Conservation (phyloP, 371 early-diverging fungal species). For the Smittium culicis region DNA sequence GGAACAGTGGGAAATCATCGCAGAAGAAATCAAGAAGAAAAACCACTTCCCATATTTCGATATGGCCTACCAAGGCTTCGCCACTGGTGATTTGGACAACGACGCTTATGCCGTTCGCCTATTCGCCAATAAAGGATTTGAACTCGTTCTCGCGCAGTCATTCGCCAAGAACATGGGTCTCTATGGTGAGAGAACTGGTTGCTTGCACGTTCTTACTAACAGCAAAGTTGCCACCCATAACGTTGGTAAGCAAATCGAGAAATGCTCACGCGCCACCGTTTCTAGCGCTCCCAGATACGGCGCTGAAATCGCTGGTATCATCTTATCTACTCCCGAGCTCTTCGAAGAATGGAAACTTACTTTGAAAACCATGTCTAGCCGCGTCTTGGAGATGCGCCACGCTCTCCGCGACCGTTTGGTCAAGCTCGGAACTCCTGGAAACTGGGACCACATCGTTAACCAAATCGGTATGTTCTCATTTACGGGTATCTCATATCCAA, state of each 20-base stretch:
- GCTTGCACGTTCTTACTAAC: slow-evolving; percentile 57
- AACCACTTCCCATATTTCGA: slow-evolving; percentile 87
- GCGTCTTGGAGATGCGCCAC: slow-evolving; percentile 78
- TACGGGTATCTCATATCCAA: slow-evolving; percentile 63
- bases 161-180: slow-evolving; percentile 96
- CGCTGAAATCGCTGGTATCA: slow-evolving; percentile 67
- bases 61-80: slow-evolving; percentile 96
- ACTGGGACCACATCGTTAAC: slow-evolving; percentile 82
- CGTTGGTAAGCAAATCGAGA: slow-evolving; percentile 71
- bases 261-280: slow-evolving; percentile 64
- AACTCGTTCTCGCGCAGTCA: slow-evolving; percentile 75
- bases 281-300: slow-evolving; percentile 86
- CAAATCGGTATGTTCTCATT: slow-evolving; percentile 97
- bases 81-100: slow-evolving; percentile 74
- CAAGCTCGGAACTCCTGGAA: slow-evolving; percentile 69
- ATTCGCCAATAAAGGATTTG: slow-evolving; percentile 74
- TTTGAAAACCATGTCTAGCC: slow-evolving; percentile 67
- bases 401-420: slow-evolving; percentile 45
- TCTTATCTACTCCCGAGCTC: slow-evolving; percentile 63
- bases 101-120: slow-evolving; percentile 85
- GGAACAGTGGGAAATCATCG: slow-evolving; percentile 84
- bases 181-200: slow-evolving; percentile 86
- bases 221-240: slow-evolving; percentile 33
- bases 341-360: slow-evolving; percentile 66
- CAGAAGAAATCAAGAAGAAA: slow-evolving; percentile 49